These are phyloP conservation scores for Bruguiera hainesii DNA, from an alignment of 441 rosid species.

Conservation along the genomic window DNA sequence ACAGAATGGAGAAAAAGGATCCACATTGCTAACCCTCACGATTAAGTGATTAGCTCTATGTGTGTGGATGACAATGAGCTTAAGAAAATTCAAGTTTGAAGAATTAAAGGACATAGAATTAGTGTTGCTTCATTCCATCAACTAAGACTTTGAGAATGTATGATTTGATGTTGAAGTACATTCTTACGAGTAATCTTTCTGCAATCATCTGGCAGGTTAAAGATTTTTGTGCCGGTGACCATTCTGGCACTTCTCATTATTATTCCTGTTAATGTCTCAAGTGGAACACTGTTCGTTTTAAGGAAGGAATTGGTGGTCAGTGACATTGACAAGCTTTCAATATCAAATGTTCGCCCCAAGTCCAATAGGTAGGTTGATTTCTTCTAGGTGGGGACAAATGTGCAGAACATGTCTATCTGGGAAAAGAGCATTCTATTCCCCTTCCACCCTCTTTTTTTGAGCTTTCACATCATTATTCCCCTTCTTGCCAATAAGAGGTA, in stretches of 20 bases:
- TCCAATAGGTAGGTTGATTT: slow-evolving; percentile 59
- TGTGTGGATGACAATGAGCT: too few relatives aligned
- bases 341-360: slow-evolving; percentile 82
- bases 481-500: too few relatives aligned
- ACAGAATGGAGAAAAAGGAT: not conserved
- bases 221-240: slow-evolving; percentile 79
- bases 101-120: too few relatives aligned
- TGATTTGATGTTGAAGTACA: not conserved
- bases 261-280: slow-evolving; percentile 92
- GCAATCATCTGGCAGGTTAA: slow-evolving; percentile 53
- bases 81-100: too few relatives aligned
- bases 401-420: not conserved
- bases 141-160: not conserved
- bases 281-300: slow-evolving; percentile 81
- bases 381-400: not conserved
- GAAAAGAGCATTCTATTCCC: too few relatives aligned
- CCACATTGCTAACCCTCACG: not conserved
- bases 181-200: slow-evolving; percentile 7
- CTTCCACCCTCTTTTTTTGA: too few relatives aligned
- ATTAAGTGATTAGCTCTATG: not conserved
- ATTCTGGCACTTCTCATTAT: slow-evolving; percentile 73
- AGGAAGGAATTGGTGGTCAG: slow-evolving; percentile 79
- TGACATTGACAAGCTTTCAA: slow-evolving; percentile 89
- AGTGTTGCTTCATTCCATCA: not conserved
- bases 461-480: too few relatives aligned